Evolutionary conservation across 1,139 yeast species (phyloP).

Genomic region (Groenewaldozyma sp.): DNA sequence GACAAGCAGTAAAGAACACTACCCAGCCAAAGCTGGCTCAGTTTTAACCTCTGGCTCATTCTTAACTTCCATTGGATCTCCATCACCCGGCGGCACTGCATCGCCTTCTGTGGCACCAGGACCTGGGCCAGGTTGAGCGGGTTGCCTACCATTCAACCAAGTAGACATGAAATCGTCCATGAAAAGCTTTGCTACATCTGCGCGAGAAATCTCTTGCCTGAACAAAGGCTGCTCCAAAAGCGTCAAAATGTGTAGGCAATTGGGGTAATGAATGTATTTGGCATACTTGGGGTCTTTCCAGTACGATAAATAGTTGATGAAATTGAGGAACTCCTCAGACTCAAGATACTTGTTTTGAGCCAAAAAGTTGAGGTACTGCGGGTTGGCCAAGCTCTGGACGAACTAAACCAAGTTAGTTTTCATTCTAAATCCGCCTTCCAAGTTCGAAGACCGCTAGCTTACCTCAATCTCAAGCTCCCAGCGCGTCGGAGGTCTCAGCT

Average conservation of each 20-base stretch:
- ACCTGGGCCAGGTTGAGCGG: too few species aligned
- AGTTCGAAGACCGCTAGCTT: constrained; percentile 13
- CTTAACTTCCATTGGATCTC: too few species aligned
- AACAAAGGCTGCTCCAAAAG: constrained; percentile 37
- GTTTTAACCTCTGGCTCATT: too few species aligned
- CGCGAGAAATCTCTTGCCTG: constrained; percentile 32
- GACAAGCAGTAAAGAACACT: too few species aligned
- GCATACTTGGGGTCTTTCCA: constrained; percentile 66
- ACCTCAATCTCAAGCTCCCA: constrained; percentile 76
- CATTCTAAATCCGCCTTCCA: neutral
- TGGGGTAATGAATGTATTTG: constrained; percentile 57
- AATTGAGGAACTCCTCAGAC: constrained; percentile 51
- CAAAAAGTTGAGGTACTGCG: constrained; percentile 62
- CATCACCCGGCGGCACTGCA: too few species aligned
- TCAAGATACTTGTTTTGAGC: constrained; percentile 66
- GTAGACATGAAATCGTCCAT: constrained; percentile 35
- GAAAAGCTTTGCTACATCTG: constrained; percentile 33
- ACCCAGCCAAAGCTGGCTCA: too few species aligned
- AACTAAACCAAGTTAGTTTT: constrained; percentile 33
- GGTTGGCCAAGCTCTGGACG: constrained; percentile 73
- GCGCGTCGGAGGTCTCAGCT: constrained; percentile 47
- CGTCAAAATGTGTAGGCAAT: constrained; percentile 58
- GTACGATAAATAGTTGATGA: constrained; percentile 59
- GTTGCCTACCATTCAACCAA: constrained; percentile 26
- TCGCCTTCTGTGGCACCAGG: too few species aligned